A percentile compares a stretch with the other conserved stretches of the same genome.
Conservation (phyloP, 2,329 filamentous ascomycete species). For the Claviceps maximensis region DNA sequence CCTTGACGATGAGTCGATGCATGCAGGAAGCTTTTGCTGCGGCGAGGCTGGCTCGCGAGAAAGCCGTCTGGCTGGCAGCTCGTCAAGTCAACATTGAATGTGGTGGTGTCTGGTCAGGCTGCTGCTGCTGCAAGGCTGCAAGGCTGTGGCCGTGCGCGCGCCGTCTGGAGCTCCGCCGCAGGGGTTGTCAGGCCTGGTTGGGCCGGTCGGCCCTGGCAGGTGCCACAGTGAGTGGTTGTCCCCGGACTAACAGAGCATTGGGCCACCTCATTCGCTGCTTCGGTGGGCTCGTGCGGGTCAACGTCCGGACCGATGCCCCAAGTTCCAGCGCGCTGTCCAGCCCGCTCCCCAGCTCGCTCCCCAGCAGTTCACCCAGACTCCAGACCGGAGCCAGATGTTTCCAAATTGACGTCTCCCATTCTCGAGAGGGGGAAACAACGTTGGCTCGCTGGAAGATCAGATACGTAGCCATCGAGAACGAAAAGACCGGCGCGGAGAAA, state of each 20-base stretch:
- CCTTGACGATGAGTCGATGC: not conserved
- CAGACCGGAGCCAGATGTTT: not conserved
- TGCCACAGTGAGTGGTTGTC: not conserved
- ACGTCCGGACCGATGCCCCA: conserved; percentile 19
- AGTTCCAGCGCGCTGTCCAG: not conserved
- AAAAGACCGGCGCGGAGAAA: not conserved
- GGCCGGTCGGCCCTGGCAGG: not conserved
- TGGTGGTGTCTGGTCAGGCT: not conserved
- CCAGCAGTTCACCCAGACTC: no score
- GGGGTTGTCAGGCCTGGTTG: no score
- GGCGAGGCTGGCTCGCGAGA: not conserved
- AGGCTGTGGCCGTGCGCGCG: conserved; percentile 5
- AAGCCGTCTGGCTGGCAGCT: no score
- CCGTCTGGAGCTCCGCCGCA: no score
- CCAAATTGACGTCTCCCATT: not conserved
- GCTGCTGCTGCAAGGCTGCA: no score
- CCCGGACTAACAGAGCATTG: not conserved
- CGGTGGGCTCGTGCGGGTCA: conserved; percentile 16
- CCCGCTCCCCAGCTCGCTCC: not conserved
- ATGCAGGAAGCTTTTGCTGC: not conserved
- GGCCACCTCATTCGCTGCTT: not conserved
- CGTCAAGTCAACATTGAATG: no score
- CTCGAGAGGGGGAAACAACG: not conserved
- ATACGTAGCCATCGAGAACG: not conserved
- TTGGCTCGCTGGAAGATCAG: not conserved